Conservation (phyloP, 2,329 filamentous ascomycete species). For the Arthroderma uncinatum region DNA sequence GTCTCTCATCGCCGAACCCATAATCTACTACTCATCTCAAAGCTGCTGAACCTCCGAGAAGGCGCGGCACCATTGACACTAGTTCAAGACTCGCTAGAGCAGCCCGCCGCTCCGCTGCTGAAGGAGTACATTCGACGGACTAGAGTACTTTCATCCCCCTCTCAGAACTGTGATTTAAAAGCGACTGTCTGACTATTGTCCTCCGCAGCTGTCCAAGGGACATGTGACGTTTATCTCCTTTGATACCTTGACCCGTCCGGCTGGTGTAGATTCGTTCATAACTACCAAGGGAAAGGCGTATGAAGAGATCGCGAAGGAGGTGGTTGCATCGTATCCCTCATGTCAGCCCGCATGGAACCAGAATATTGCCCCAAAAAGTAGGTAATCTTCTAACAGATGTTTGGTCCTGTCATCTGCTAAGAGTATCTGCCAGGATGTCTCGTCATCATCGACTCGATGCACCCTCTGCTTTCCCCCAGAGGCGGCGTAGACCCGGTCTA, state of each 20-base stretch:
- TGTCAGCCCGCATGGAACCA: not conserved
- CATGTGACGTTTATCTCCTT: constrained; percentile 70
- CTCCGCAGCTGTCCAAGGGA: constrained; percentile 43
- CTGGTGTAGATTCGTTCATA: constrained; percentile 57
- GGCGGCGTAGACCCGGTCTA: constrained; percentile 40
- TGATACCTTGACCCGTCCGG: constrained; percentile 55
- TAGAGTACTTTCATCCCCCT: constrained; percentile 42
- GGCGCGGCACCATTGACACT: constrained; percentile 77
- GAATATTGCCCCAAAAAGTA: not conserved
- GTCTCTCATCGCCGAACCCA: constrained; percentile 63
- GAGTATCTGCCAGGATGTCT: constrained; percentile 50
- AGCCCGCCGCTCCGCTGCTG: constrained; percentile 59
- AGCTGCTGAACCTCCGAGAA: constrained; percentile 66
- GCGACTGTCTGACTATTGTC: not conserved
- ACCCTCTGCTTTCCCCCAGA: constrained; percentile 44
- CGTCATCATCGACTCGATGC: constrained; percentile 69
- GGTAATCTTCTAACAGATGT: not conserved
- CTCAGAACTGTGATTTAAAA: not conserved
- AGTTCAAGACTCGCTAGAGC: constrained; percentile 73
- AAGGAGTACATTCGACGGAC: constrained; percentile 65
- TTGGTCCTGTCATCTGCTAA: not conserved
- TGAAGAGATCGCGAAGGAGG: constrained; percentile 48
- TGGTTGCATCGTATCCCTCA: constrained; percentile 33
- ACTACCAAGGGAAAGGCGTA: constrained; percentile 50
- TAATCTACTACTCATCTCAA: constrained; percentile 71